phyloP scores from a whole-genome alignment of 495 filamentous ascomycete genomes.

The Aspergillus sclerotiicarbonarius region DNA sequence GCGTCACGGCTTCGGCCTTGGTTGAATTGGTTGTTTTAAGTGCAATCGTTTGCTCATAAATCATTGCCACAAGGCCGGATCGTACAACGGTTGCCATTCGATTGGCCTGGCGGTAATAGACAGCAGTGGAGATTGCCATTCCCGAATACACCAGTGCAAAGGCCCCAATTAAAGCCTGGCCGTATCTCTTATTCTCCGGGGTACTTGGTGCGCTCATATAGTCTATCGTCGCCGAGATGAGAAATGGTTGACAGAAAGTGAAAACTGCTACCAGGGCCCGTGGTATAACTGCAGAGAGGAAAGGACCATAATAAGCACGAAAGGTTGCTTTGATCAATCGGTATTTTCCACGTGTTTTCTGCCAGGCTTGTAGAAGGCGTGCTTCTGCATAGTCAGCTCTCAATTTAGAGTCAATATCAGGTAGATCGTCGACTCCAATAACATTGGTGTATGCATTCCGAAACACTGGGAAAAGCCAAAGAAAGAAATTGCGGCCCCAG shows the following conservation, averaged over 20 bases:
- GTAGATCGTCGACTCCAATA: constrained; percentile 9
- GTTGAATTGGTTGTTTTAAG: not conserved
- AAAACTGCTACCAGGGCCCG: constrained; percentile 5
- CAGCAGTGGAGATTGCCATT: not conserved
- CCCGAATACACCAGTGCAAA: not conserved
- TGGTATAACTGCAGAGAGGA: constrained; percentile 5
- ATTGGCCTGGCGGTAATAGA: not conserved
- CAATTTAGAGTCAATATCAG: constrained; percentile 7
- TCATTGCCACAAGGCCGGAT: not conserved
- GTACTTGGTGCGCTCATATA: not conserved
- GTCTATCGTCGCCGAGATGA: constrained; percentile 6
- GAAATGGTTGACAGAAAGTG: constrained; percentile 14
- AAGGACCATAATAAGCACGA: not conserved
- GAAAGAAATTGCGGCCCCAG: constrained; percentile 6
- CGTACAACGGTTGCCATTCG: not conserved
- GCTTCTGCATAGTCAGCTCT: not conserved
- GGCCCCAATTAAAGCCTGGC: not conserved
- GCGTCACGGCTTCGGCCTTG: not conserved
- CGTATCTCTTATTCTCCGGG: constrained; percentile 2
- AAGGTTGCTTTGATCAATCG: not conserved
- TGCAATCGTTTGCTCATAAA: not conserved
- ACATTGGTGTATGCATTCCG: constrained; percentile 4
- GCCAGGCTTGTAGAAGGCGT: constrained; percentile 1
- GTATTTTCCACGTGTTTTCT: not conserved
- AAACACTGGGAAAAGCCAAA: constrained; percentile 6